Conservation (phyloP, 2,329 filamentous ascomycete species). For the Amesomyces nigricolor region DNA sequence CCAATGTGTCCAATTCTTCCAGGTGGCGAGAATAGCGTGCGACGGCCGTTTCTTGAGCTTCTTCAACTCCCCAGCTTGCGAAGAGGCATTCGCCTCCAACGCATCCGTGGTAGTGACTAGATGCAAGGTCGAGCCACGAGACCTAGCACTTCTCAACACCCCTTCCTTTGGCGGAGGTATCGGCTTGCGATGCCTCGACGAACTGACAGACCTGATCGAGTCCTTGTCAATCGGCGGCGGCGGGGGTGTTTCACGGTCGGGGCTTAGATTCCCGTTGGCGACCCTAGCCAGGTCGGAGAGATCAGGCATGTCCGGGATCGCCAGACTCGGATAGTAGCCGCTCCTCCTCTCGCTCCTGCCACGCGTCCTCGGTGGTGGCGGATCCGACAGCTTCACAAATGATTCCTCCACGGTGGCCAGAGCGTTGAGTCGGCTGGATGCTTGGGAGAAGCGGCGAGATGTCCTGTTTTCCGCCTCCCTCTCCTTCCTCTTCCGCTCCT, state of each 20-base stretch:
- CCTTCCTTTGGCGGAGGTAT: constrained; percentile 83
- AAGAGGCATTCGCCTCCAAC: constrained; percentile 33
- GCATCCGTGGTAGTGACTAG: constrained; percentile 64
- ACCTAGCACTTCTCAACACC: constrained; percentile 59
- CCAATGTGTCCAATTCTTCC: constrained; percentile 62
- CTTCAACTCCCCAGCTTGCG: constrained; percentile 30
- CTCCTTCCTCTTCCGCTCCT: constrained; percentile 79
- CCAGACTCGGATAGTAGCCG: constrained; percentile 56
- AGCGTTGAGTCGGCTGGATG: constrained; percentile 78
- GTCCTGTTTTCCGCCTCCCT: constrained; percentile 75
- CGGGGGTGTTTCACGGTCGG: constrained; percentile 50
- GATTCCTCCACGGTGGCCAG: constrained; percentile 78
- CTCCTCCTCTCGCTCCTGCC: constrained; percentile 75
- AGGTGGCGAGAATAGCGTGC: constrained; percentile 53
- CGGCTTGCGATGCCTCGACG: constrained; percentile 68
- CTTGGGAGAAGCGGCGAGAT: constrained; percentile 76
- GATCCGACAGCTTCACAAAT: constrained; percentile 39
- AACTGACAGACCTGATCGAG: constrained; percentile 67
- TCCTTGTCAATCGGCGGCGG: constrained; percentile 76
- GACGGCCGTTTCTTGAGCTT: constrained; percentile 53
- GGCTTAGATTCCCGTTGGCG: constrained; percentile 40
- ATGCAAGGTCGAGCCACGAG: constrained; percentile 79
- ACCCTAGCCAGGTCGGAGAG: constrained; percentile 56
- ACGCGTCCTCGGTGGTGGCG: constrained; percentile 57
- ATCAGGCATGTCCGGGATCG: constrained; percentile 68